Base-by-base conservation (phyloP, 2,329 filamentous ascomycete genomes). In the Claviceps paspali region DNA sequence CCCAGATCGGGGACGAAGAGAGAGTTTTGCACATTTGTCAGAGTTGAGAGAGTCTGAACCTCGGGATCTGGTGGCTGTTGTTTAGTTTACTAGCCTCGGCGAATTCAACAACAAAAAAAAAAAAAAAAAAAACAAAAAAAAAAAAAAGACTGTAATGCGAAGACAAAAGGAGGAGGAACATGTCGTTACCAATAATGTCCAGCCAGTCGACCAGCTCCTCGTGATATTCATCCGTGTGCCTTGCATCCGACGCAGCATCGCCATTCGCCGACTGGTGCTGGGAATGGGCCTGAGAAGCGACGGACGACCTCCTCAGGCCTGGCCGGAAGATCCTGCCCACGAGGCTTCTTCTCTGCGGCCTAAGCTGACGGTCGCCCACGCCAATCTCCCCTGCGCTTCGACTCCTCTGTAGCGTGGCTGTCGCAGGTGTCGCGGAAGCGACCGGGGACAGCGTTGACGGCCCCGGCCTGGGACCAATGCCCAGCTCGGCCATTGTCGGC, bases 21-120 rank as follows among this genome's bases (percentile, higher is more conserved):
- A 0, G 84, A 91, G 53, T 93, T 93, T 50, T 92, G 84, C 15
- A 93, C 78, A 49, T 93, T 93, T 30, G 82, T 92, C 8, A 92
- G 69, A 11, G 83, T 88, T 0, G 82, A 84, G 3, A 93, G 62
- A 0, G 84, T 84, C 26, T 82, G 76, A 3, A 93, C 77, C 59
- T 92, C 82, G 29, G 84, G 83, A 49, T 92, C 84, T 86, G 45
- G 17, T 21, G 14, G 21, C n/a, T 5, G n/a, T 33, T 29, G n/a
- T 28, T 24, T n/a, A n/a, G n/a, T 33, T 22, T 22, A 8, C 8
- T 22, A 22, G 7, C n/a, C n/a, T 10, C 8, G 9, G n/a, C 5
- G 2, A 15, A 15, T 10, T 15, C 6, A 14, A n/a, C n/a, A 19
- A 28, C 5, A 21, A 21, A 19, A 21, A 28, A 4, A 15, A 22